Evolutionary conservation across 768 basidiomycete species (phyloP), one percentile per base, ranked within the genome.

Genomic region (Paxillus involutus): DNA sequence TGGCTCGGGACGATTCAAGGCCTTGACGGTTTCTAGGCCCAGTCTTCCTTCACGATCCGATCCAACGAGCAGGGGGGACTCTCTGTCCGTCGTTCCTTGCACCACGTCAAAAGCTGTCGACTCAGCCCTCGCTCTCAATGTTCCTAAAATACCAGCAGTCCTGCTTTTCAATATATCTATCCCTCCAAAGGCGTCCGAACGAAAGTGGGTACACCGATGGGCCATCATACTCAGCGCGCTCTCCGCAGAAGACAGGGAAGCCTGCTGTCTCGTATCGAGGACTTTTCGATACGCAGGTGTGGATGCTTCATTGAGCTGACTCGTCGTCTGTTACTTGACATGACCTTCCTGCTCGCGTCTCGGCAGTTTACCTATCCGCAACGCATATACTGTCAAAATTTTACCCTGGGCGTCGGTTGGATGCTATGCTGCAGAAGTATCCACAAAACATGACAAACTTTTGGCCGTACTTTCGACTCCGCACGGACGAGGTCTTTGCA

Each of bases 381-480:
- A 61, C 64, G 12, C 67, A 76, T 49, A 77, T 79, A 35, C 74
- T 91, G 9, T 57, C 47, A 14, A 72, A 67, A 21, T 52, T 73
- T 14, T 88, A 80, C 61, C 42, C 73, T 21, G 89, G 89, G 8
- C 59, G 56, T 24, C 79, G 86, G 43, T 69, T 84, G 41, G 68
- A 71, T 16, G 35, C 57, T 1, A 48, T 83, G 7, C 55, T 81
- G 45, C 53, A 68, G 43, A 63, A 66, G 11, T 70, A 80, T 59
- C 67, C 78, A 14, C 67, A 53, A 19, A 75, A 73, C 16, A 83
- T 77, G 69, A 81, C 77, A 1, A 83, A 90, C 58, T 73, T 86
- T 63, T 91, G 89, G 89, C 86, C 88, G 7, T 90, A 90, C 64
- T 74, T 89, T 33, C 68, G 67, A 26, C 61, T 72, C 19, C 80